Base-by-base conservation (phyloP, 257 asterid genomes). In the Coffea eugenioides region DNA sequence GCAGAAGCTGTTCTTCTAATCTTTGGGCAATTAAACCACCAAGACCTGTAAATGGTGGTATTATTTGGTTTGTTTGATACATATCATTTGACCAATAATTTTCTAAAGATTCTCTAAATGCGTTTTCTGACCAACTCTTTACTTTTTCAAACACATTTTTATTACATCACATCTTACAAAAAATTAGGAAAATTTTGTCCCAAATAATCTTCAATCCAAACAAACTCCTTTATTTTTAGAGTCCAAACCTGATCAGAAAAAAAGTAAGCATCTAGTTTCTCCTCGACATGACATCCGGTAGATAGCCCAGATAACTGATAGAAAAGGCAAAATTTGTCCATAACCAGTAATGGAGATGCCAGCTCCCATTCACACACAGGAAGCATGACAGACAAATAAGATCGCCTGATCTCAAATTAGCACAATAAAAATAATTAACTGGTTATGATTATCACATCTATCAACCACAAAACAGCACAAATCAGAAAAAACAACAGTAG, bases 1-100 rank as follows among this genome's bases (percentile, higher is more conserved):
- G 97, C 82, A 93, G 83, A 78, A 95, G 93, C 80, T 95, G 98
- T 70, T 95, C 99, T 88, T 95, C 98, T 79, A 95, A 87, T 78
- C 90, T 88, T 88, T 93, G 95, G 85, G 99, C 98, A 71, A 95
- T 90, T 80, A 95, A 77, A 81, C 94, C 84, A 79, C 99, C 98
- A 48, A 95, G 87, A 77, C 98, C 98, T 93, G 78, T 72, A 67
- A 82, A 75, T 69, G 74, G 82, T 73, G 64, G 71, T 77, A 77
- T 74, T 67, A 75, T 80, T 39, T 39, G 43, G 43, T 39, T 39
- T 39, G 43, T 39, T 39, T 39, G 43, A 39, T 39, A 39, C 43
- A 39, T 39, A 39, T 4, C 4, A 39, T 39, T 39, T 39, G 31
- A 31, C 31, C 31, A 31, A 31, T 31, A 31, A 31, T 31, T 31